Evolutionary conservation across 352 stramenopile genomes (phyloP).

Genomic region (Aphanomyces astaci): DNA sequence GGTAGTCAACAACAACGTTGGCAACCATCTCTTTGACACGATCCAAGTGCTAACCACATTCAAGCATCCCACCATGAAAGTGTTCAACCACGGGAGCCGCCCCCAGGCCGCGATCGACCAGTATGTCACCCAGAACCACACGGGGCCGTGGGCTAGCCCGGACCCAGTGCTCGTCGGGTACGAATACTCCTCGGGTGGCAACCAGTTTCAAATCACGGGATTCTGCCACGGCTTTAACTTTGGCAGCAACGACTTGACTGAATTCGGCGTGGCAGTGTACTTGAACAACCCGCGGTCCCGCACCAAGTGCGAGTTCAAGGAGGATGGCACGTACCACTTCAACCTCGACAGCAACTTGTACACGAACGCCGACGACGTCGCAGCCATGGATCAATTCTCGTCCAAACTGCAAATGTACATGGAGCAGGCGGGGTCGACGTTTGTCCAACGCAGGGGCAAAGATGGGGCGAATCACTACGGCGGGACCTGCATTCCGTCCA

Average conservation of each 20-base stretch:
- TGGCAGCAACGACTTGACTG: conserved; percentile 30
- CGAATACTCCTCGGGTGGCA: conserved; percentile 46
- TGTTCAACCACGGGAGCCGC: conserved; percentile 32
- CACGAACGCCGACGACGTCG: conserved; percentile 35
- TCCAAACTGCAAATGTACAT: not conserved
- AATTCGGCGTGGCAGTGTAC: conserved; percentile 40
- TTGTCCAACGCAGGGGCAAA: conserved; percentile 35
- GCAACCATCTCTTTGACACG: conserved; percentile 53
- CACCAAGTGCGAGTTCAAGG: conserved; percentile 37
- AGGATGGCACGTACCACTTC: conserved; percentile 33
- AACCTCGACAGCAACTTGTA: conserved; percentile 39
- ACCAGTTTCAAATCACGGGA: conserved; percentile 56
- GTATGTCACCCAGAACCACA: conserved; percentile 40
- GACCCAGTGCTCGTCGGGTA: conserved; percentile 51
- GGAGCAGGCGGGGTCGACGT: conserved; percentile 14
- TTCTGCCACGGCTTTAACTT: conserved; percentile 39
- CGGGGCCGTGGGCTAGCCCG: conserved; percentile 36
- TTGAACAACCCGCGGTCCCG: conserved; percentile 56
- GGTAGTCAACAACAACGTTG: conserved; percentile 50
- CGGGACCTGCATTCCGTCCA: conserved; percentile 39
- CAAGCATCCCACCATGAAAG: conserved; percentile 43
- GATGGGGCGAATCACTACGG: conserved; percentile 29
- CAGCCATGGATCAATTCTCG: conserved; percentile 44
- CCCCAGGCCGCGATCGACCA: conserved; percentile 39
- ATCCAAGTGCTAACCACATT: conserved; percentile 44